Base-by-base conservation (phyloP, 2,329 filamentous ascomycete species). In the Paraphaeosphaeria sporulosa region DNA sequence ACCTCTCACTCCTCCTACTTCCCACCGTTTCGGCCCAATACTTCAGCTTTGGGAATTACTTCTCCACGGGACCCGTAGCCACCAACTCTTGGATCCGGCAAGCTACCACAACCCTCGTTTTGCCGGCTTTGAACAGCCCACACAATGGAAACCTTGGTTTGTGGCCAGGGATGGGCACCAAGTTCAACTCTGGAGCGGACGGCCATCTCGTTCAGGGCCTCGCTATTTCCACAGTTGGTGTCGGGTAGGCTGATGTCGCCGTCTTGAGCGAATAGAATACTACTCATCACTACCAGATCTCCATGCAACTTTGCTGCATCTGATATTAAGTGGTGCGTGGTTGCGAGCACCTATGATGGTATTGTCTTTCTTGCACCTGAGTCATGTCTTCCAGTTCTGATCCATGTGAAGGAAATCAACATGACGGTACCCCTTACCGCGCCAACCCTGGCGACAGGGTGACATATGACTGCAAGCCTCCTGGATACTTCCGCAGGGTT, bases 81-180 rank as follows among this genome's bases (percentile, higher is more conserved):
- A 51, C 48, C 48, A 36, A 51, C 48, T 51, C 48, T 3, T 51
- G 48, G 48, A 51, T 51, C 48, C 48, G 48, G 8, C 48, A 51
- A 21, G 48, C 48, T 27, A 51, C 48, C 15, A 51, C 48, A 17
- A 51, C 48, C 21, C 48, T 51, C 27, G 48, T 51, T 10, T n/a
- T 51, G 48, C 48, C 48, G 34, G 48, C 48, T n/a, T 30, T 51
- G 30, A 51, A 51, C 48, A 51, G 25, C n/a, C 48, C 48, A 17
- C 48, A 51, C 13, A 51, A 36, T 21, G 48, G 48, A 51, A 51
- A 51, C 21, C 27, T 51, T 15, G 48, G 48, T n/a, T 21, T 51
- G 27, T 51, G 48, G 48, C 48, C 48, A 1, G 48, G 48, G 30
- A 51, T 51, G 48, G 48, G 48, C 7, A 51, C 48, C 27, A 51